Base-by-base conservation (phyloP, 140 eudicot species). In the Stevia rebaudiana region DNA sequence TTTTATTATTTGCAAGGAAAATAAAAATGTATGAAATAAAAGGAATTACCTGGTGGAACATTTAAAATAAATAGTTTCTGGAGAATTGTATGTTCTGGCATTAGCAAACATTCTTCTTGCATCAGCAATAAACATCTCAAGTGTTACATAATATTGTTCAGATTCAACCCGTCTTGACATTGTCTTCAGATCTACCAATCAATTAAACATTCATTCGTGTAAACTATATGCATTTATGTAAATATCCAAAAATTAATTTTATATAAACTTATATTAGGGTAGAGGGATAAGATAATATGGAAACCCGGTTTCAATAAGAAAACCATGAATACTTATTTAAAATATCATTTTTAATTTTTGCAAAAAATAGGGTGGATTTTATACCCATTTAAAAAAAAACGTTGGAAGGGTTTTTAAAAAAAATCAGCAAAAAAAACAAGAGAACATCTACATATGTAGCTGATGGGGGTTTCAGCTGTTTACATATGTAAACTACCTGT, bases 131-230 rank as follows among this genome's bases (percentile, higher is more conserved):
- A 90, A 90, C 97, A 90, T 90, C 79, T 90, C 98, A 8, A 87
- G 80, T 5, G 95, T 86, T 42, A 84, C 83, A 15, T 90, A 90
- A 65, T 80, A 91, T 43, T 73, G 88, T 79, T 91, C 96, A 5
- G 98, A 84, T n/a, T 91, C 98, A 65, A 91, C 96, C 58, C 98
- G 79, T 78, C 74, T 84, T 15, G 92, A 84, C 92, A 91, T 80
- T 11, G 95, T 91, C 64, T 82, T 87, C 47, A 91, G 73, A 84
- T 91, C 98, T 91, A 86, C 37, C 33, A 59, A 62, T 40, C 61
- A 47, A 36, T 51, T 18, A 28, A 66, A 50, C 37, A 46, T 13
- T 70, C 49, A 23, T 39, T 37, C 31, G 19, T 60, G 8, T 39
- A 37, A 37, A 49, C 1, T 25, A 54, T 25, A 24, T 54, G 24